Conservation (phyloP, 306 rosid species). For the Cyclanthera cordifolia region DNA sequence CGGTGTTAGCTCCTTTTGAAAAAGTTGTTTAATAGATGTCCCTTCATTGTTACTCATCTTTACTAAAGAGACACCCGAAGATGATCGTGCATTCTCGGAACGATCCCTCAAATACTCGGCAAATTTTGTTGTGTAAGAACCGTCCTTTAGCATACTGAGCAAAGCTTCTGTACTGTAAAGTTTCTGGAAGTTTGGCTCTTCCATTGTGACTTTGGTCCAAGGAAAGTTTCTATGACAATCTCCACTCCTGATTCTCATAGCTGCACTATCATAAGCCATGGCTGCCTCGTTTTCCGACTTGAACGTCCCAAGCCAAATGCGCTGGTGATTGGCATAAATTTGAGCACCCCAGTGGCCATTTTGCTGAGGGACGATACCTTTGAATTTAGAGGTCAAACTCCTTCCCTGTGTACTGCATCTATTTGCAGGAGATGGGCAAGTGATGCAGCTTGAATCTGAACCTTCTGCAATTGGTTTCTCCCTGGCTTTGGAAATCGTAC, state of each 20-base stretch:
- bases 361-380: conserved; percentile 70
- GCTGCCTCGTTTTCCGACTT: conserved; percentile 62
- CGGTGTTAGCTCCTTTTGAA: conserved; percentile 72
- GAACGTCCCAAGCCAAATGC: conserved; percentile 89
- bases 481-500: conserved; percentile 22
- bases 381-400: conserved; percentile 33
- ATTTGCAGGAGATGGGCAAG: neutral
- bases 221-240: conserved; percentile 63
- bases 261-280: conserved; percentile 77
- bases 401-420: neutral
- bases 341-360: conserved; percentile 95
- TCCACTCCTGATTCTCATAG: conserved; percentile 53
- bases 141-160: conserved; percentile 62
- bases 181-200: conserved; percentile 62
- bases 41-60: conserved; percentile 20
- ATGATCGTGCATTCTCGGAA: conserved; percentile 7
- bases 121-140: conserved; percentile 51
- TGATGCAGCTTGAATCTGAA: conserved; percentile 22
- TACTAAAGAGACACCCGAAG: neutral
- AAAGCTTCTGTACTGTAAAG: conserved; percentile 33
- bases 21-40: conserved; percentile 38
- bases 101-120: conserved; percentile 27
- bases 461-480: neutral
- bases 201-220: conserved; percentile 42
- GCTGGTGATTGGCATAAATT: conserved; percentile 70